Conservation (phyloP, 2,329 filamentous ascomycete species). For the Ophiosphaerella narmari region DNA sequence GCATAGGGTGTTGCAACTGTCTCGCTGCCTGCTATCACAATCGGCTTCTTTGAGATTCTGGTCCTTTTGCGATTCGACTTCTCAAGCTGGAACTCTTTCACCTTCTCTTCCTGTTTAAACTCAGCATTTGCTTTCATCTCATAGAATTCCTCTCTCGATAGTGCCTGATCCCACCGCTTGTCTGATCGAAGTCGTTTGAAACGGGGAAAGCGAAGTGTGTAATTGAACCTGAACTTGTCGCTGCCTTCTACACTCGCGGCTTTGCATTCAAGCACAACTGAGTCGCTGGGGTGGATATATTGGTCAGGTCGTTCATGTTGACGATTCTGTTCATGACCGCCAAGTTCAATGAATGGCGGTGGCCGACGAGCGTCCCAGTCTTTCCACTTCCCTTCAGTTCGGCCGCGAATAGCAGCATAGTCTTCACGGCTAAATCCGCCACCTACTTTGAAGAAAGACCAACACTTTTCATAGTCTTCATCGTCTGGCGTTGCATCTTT, state of each 20-base stretch:
- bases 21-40: conserved; percentile 72
- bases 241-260: conserved; percentile 77
- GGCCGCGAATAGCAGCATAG: conserved; percentile 79
- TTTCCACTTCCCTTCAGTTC: conserved; percentile 89
- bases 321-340: conserved; percentile 66
- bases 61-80: conserved; percentile 66
- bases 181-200: conserved; percentile 84
- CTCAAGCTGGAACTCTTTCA: conserved; percentile 71
- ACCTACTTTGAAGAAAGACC: conserved; percentile 98
- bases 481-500: conserved; percentile 65
- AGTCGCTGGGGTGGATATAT: conserved; percentile 91
- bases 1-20: conserved; percentile 57
- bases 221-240: conserved; percentile 74
- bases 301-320: conserved; percentile 83
- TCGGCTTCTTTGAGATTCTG: conserved; percentile 66
- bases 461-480: conserved; percentile 72
- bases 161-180: conserved; percentile 78
- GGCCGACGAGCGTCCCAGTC: conserved; percentile 80
- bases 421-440: conserved; percentile 86
- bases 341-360: conserved; percentile 80
- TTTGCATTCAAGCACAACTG: conserved; percentile 85
- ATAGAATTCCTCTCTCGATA: conserved; percentile 78
- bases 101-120: conserved; percentile 71
- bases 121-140: conserved; percentile 71
- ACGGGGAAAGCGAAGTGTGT: conserved; percentile 87